Base-by-base conservation (phyloP, 768 basidiomycete genomes). In the Hericium coralloides region DNA sequence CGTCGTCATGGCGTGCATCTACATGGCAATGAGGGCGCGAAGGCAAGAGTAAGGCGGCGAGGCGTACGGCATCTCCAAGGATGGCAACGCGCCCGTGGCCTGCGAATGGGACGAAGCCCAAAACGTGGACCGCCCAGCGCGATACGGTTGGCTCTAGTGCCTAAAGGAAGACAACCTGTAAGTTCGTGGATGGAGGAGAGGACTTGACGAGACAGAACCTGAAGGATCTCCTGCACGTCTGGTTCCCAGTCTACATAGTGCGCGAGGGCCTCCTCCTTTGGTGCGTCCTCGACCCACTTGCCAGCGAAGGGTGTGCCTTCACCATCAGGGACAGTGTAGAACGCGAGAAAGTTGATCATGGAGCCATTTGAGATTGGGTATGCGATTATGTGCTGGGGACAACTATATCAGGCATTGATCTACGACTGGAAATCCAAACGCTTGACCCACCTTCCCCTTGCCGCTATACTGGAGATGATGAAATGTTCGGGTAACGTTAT, bases 41-140 rank as follows among this genome's bases (percentile, higher is more conserved):
- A 12, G 23, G 25, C 31, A 55, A 22, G 4, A 26, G 18, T 14
- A 22, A 43, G 48, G 7, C 18, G 17, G 6, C 12, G 23, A 5
- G 26, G 53, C 57, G 15, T 37, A 66, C 64, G 12, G 70, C 69
- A 56, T 71, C 71, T 0, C 71, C 71, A 12, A 69, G 55, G 36
- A 73, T 58, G 0, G 68, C 69, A 15, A 70, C 65, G 2, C 63
- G 55, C 1, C 66, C 70, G 25, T 53, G 49, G 4, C 64, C 65
- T 8, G 62, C 65, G 49, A 60, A 59, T 1, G 65, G 66, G 1
- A 72, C 47, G 36, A 56, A 45, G n/a, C 63, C 62, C 17, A 73
- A 38, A 31, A 62, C 60, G 49, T 66, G 63, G 9, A 70, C 64
- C 2, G 63, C 66, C 65, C 68, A 70, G 12, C 60, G 47, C 4